Base-by-base conservation (phyloP, 2,329 filamentous ascomycete genomes). In the Fusarium sublunatum region DNA sequence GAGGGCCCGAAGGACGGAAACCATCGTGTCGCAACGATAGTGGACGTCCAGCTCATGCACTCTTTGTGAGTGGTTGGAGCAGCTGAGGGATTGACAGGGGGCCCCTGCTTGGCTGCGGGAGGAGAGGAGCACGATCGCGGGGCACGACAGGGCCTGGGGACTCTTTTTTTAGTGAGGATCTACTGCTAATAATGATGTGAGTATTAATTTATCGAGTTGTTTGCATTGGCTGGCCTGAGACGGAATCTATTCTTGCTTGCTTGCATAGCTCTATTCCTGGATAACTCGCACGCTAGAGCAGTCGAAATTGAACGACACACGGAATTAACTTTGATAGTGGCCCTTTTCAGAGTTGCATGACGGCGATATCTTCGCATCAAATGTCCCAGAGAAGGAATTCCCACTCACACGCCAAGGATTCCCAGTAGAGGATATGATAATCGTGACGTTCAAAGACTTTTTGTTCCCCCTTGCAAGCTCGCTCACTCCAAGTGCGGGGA, bases 71-170 rank as follows among this genome's bases (percentile, higher is more conserved):
- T 45, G 41, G 28, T 53, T 52, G 52, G 10, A 53, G 7, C 40
- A 36, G 40, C 25, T 8, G 15, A 6, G 15, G 12, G 7, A 9
- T 3, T 19, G 34, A 55, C 57, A 60, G 34, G 56, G 57, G 38
- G 32, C 7, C 57, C 57, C 24, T 40, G 57, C 7, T 9, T 28
- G 6, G 11, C 24, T 36, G 19, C 19, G 19, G 19, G 19, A 19
- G 26, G 42, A 31, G 44, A 46, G 34, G 26, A 42, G 45, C 55
- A 48, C 42, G 55, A 60, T 60, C 55, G 57, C 38, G 57, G 57
- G 48, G 38, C 41, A 38, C 35, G 35, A 19, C 26, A 19, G 19
- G 19, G 19, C 19, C 19, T 19, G 19, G 19, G 19, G 19, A 19
- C 19, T 19, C 42, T 39, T 26, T 22, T 45, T 42, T 53, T 59